phyloP scores from a whole-genome alignment of 2,329 filamentous ascomycete genomes.

The Fusarium anthophilum region DNA sequence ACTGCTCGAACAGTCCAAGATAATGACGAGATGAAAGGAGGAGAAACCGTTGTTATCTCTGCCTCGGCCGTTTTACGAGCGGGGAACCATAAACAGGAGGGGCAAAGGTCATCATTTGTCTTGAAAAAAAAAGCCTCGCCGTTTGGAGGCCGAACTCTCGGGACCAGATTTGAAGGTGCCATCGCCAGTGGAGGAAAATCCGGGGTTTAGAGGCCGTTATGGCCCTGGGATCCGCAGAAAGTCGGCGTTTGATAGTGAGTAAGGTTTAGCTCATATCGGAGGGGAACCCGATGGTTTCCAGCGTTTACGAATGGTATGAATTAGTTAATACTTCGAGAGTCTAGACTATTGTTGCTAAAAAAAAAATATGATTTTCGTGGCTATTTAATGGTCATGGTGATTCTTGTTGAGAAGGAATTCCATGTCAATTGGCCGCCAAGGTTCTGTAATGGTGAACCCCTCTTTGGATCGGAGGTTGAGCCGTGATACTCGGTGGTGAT shows the following conservation, averaged over 20 bases:
- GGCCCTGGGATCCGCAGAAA: background rate
- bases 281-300: background rate
- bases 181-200: conserved; percentile 9
- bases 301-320: background rate
- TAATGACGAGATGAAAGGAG: background rate
- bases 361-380: rapidly evolving
- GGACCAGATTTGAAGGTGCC: background rate
- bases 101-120: background rate
- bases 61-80: background rate
- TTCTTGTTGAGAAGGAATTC: rapidly evolving
- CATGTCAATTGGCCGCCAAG: background rate
- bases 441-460: background rate
- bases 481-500: conserved; percentile 4
- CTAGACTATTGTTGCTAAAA: rapidly evolving
- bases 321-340: background rate
- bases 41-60: background rate
- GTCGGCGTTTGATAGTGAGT: background rate
- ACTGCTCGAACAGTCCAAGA: background rate
- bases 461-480: background rate
- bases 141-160: background rate
- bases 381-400: background rate
- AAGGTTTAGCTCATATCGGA: conserved; percentile 1
- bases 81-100: conserved; percentile 1
- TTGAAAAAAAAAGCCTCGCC: background rate
- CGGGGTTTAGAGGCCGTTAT: background rate